Percentiles rank a stretch among this genome's conserved stretches.
These are phyloP conservation scores for Prunus campanulata DNA, from an alignment of 306 rosid genomes.

Conservation along the genomic window DNA sequence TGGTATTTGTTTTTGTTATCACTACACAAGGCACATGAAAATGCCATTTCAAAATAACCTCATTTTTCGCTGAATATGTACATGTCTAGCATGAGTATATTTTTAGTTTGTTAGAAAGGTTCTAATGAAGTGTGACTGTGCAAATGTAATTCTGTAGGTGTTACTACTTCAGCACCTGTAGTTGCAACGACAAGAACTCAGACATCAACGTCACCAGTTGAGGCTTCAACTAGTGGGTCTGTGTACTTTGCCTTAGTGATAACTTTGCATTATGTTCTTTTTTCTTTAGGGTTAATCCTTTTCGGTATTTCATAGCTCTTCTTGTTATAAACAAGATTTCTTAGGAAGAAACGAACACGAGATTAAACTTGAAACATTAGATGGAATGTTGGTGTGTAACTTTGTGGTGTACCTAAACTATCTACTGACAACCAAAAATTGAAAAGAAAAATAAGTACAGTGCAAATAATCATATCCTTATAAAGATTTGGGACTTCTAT, in stretches of 20 bases:
- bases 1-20: not conserved
- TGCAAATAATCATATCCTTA: not conserved
- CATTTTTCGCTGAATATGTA: too few relatives aligned
- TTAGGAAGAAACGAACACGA: not conserved
- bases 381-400: not conserved
- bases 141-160: constrained; percentile 44
- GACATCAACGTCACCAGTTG: constrained; percentile 53
- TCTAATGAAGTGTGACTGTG: not conserved
- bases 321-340: not conserved
- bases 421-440: not conserved
- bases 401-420: not conserved
- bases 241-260: constrained; percentile 16
- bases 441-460: not conserved
- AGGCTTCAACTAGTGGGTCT: constrained; percentile 78
- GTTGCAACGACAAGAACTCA: constrained; percentile 52
- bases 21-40: too few relatives aligned
- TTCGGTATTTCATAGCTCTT: not conserved
- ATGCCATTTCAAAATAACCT: too few relatives aligned
- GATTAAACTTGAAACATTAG: not conserved
- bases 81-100: too few relatives aligned
- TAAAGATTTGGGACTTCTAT: not conserved
- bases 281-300: not conserved
- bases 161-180: constrained; percentile 45
- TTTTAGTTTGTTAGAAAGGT: too few relatives aligned
- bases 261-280: not conserved